Conservation (phyloP, 805 yeast genomes). For the Diddensiella transvaalensis region DNA sequence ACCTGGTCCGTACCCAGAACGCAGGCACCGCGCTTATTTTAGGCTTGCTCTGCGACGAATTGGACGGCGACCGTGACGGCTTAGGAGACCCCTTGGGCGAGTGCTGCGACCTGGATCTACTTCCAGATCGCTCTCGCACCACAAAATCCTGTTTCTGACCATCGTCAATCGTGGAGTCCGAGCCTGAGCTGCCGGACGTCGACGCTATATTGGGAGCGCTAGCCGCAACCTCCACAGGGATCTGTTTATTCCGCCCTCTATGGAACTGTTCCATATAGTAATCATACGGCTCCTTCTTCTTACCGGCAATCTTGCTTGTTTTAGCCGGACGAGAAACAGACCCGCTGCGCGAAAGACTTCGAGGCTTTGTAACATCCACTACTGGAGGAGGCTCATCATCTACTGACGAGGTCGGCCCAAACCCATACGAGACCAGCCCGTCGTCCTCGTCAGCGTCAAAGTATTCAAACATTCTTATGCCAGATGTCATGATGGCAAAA, state of each 20-base stretch:
- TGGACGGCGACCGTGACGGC: not conserved
- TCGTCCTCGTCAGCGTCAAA: constrained; percentile 6
- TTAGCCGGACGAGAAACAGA: not conserved
- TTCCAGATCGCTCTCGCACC: constrained; percentile 1
- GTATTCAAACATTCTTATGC: not conserved
- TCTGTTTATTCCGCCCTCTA: not conserved
- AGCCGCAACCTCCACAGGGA: not conserved
- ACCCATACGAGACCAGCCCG: constrained; percentile 18
- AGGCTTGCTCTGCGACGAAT: not conserved
- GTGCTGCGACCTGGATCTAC: constrained; percentile 1
- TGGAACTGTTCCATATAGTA: constrained; percentile 10
- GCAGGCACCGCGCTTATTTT: not conserved
- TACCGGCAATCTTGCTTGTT: too few relatives aligned
- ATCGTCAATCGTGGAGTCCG: not conserved
- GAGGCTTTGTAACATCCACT: not conserved
- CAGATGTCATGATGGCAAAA: not conserved
- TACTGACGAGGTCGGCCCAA: constrained; percentile 19
- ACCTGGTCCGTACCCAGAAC: constrained; percentile 4
- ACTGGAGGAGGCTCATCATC: constrained; percentile 2
- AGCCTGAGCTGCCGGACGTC: not conserved
- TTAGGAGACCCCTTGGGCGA: not conserved
- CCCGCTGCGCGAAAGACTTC: not conserved
- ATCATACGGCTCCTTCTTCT: constrained; percentile 2
- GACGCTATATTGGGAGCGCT: not conserved
- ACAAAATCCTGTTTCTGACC: not conserved